A percentile compares a stretch with the other conserved stretches of the same genome.
phyloP scores from a whole-genome alignment of 2,329 filamentous ascomycete genomes.

The Pseudocercospora musae region DNA sequence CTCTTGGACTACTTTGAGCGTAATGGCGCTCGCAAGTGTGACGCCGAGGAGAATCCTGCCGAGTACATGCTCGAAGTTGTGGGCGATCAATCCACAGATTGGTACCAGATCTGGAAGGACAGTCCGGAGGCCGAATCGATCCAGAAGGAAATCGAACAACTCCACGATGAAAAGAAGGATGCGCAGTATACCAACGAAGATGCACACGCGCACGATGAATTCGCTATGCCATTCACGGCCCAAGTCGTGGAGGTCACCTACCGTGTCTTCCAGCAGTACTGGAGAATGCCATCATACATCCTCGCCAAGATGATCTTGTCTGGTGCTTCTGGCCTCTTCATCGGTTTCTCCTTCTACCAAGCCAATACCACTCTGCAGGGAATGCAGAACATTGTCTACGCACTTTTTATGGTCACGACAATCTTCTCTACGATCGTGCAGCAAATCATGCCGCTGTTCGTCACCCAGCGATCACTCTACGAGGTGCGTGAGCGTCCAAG shows the following conservation, averaged over 20 bases:
- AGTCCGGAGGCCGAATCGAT: conserved; percentile 33
- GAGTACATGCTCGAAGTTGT: conserved; percentile 68
- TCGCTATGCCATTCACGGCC: conserved; percentile 41
- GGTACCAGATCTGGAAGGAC: conserved; percentile 41
- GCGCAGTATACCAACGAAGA: conserved; percentile 29
- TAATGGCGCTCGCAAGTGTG: conserved; percentile 60
- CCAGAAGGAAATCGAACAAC: conserved; percentile 39
- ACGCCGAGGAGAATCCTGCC: conserved; percentile 62
- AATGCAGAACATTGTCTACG: conserved; percentile 47
- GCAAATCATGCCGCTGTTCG: conserved; percentile 59
- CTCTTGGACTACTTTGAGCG: conserved; percentile 56
- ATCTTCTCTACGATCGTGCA: conserved; percentile 48
- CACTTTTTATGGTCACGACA: conserved; percentile 50
- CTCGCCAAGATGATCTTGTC: conserved; percentile 59
- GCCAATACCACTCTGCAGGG: conserved; percentile 39
- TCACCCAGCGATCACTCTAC: conserved; percentile 57
- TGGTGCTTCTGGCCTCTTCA: conserved; percentile 49
- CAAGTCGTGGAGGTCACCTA: conserved; percentile 39
- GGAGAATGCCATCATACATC: conserved; percentile 46
- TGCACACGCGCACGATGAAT: conserved; percentile 36
- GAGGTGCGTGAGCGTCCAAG: conserved; percentile 60
- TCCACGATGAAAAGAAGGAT: conserved; percentile 38
- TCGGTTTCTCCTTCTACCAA: conserved; percentile 46
- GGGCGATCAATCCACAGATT: conserved; percentile 39
- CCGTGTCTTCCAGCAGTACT: conserved; percentile 45